Conservation (phyloP, 768 basidiomycete genomes). For the Tulasnella sp. region DNA sequence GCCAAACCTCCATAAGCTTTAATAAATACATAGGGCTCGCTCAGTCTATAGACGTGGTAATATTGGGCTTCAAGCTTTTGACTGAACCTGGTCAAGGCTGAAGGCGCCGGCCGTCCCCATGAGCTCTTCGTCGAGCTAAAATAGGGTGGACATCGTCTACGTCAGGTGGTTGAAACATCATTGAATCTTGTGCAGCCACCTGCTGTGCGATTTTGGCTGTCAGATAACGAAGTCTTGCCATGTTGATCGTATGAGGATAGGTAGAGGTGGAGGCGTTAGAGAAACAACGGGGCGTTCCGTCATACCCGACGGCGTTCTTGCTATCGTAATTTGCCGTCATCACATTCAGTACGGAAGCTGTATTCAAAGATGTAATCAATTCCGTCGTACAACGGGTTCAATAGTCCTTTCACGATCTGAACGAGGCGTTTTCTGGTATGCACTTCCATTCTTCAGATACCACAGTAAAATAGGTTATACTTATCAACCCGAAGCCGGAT, state of each 20-base stretch:
- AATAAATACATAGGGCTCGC: neutral
- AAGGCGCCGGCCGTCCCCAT: constrained; percentile 86
- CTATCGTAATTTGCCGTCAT: too few species aligned
- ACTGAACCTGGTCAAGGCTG: constrained; percentile 72
- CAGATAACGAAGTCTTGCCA: constrained; percentile 45
- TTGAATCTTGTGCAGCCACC: constrained; percentile 31
- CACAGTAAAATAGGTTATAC: too few species aligned
- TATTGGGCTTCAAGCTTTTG: constrained; percentile 24
- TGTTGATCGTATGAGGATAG: neutral
- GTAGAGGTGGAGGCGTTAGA: too few species aligned
- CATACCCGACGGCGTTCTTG: too few species aligned
- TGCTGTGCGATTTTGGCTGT: constrained; percentile 68
- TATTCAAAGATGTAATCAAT: too few species aligned
- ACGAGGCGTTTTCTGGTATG: too few species aligned
- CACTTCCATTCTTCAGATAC: too few species aligned
- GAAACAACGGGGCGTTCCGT: too few species aligned
- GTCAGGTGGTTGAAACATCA: neutral
- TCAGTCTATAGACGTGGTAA: neutral
- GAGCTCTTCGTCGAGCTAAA: constrained; percentile 85
- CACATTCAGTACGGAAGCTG: too few species aligned
- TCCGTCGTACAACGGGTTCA: too few species aligned
- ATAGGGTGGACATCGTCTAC: neutral
- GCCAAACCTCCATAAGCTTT: constrained; percentile 85
- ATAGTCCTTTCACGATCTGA: too few species aligned
- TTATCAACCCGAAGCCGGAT: too few species aligned